Evolutionary conservation across 805 yeast genomes (phyloP), one percentile per base, ranked within the genome.

Genomic region (Saccharomycodes ludwigii): DNA sequence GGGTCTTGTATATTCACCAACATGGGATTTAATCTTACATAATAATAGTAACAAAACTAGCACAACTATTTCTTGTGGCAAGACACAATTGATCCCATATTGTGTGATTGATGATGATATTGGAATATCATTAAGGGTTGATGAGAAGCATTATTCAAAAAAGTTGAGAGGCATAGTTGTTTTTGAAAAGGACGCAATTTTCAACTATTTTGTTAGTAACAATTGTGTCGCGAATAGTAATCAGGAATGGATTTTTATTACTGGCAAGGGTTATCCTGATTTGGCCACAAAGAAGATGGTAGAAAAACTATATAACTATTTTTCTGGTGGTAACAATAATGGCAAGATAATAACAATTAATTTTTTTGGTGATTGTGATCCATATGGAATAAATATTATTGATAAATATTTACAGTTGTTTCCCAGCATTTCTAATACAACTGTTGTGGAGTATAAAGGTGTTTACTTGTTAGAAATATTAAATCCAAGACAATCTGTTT

Each of bases 191-290:
- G 76, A 72, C 36, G 66, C 77, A 0, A 57, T 68, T 3, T 65
- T 66, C 40, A 53, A 55, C 18, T 55, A 56, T 8, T 21, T 65
- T 14, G 33, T 50, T 5, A 36, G 32, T 6, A 23, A 36, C 13
- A 14, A 27, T 12, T n/a, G n/a, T n/a, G 10, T 19, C 4, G 15
- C 6, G 10, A 16, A 29, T 3, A 12, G 15, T 7, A 18, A 18
- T 3, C 37, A 40, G 20, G 33, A 40, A 6, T 33, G 56, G 11
- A 38, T 70, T 2, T 13, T 71, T 1, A 48, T 78, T 6, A 76
- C 84, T 0, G 84, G 80, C 0, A 77, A 75, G 43, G 88, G 88
- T 0, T 76, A 63, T 40, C 83, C 86, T 0, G 86, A 79, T 48
- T 46, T 56, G 13, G 43, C 71, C 11, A 74, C 84, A 0, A 59